Evolutionary conservation across 2,329 filamentous ascomycete species (phyloP), one percentile per base, ranked within the genome.

Genomic region (Aspergillus quadrilineatus): DNA sequence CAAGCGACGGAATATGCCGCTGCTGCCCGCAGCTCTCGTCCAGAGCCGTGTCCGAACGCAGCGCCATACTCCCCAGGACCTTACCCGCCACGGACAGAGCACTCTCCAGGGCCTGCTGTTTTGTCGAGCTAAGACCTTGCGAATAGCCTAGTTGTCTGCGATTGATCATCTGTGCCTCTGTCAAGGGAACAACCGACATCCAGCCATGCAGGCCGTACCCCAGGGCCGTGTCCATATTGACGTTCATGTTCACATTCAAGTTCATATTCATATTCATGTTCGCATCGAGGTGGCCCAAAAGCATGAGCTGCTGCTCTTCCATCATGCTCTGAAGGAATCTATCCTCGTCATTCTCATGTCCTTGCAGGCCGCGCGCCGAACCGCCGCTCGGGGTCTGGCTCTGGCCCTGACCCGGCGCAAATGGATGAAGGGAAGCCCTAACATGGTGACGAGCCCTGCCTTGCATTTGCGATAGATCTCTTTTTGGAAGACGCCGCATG

Each of bases 141-240:
- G 58, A n/a, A 36, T 34, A 39, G 5, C 34, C 44, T n/a, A 61
- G 17, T 37, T 53, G 60, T 32, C 55, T 49, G 17, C 49, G 54
- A 17, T 51, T 62, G 7, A 53, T 55, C 17, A 60, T 53, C 42
- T 64, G 62, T 4, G 59, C 60, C 43, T 64, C 62, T 6, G 52
- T 54, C 6, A 64, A 46, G 2, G 60, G 60, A 26, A 60, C 51
- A 22, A 57, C 47, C 4, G 56, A 28, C 30, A 60, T 58, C 43
- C 59, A 58, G 32, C 34, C 37, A 12, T 52, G 41, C 12, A 36
- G 34, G 7, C 34, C 34, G 10, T 36, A 36, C 8, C 34, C 34
- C 34, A 36, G 4, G 34, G 7, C 14, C 34, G 14, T 36, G 10
- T 9, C n/a, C 47, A 29, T 30, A 6, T 22, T 32, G 26, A 46